Evolutionary conservation across 768 basidiomycete genomes (phyloP), one percentile per base, ranked within the genome.

Genomic region (Psilocybe cyanescens): DNA sequence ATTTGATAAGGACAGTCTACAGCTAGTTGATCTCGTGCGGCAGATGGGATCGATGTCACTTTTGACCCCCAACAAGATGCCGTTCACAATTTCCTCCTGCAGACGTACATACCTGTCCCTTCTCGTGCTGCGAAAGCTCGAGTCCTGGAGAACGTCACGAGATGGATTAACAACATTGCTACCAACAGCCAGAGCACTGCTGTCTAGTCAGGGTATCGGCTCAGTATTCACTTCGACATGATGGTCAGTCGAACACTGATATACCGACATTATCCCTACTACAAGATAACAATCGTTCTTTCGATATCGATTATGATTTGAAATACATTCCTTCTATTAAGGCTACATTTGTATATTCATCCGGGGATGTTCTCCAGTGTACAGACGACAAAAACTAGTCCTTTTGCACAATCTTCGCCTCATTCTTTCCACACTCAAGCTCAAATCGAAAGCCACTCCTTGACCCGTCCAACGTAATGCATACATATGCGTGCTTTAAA

Each of bases 401-500:
- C 33, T 9, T 35, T 9, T 35, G 33, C 33, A 35, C 33, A 35
- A 35, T 35, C 33, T 35, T 35, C 19, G 19, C 19, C 19, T 19
- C 19, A 19, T 19, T 24, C 24, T 24, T 24, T 24, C 24, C 24
- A 24, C 24, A 24, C 24, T 24, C 24, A 24, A 24, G 2, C 24
- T 24, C 24, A 24, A 24, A 24, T 24, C 24, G 24, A 24, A 24
- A 2, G 19, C 19, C 19, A 19, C 19, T 19, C 19, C 1, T 19
- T 19, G 19, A 35, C 33, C 9, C 8, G 48, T 49, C 19, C 48
- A 49, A 49, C 9, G 12, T 28, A 24, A 9, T 5, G 14, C 37
- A 12, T 8, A 14, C 19, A 19, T 19, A 19, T 19, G 19, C 19
- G 1, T 19, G 19, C 19, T 30, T 78, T 72, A 95, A 46, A 85